These are phyloP conservation scores for Phlebiopsis gigantea DNA, from an alignment of 768 basidiomycete genomes.

Conservation along the genomic window DNA sequence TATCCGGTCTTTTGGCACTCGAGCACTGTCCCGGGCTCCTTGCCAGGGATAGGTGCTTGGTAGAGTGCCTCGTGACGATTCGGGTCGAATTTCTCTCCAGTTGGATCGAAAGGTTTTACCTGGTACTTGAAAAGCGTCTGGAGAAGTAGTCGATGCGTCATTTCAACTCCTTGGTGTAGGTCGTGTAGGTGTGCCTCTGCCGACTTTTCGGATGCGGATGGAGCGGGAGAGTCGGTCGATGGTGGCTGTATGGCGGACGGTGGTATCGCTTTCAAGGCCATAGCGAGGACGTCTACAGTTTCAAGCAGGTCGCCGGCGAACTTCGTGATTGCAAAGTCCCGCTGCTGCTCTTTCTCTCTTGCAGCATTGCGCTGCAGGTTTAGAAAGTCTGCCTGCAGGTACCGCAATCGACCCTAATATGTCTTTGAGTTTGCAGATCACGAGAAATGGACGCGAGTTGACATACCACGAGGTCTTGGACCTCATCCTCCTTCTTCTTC, in stretches of 20 bases:
- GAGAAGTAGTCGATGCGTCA: constrained; percentile 86
- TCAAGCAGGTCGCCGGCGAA: constrained; percentile 90
- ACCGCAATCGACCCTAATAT: constrained; percentile 78
- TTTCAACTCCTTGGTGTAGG: constrained; percentile 81
- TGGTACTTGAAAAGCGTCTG: constrained; percentile 91
- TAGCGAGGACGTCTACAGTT: constrained; percentile 82
- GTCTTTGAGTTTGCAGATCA: background rate
- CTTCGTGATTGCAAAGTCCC: constrained; percentile 87
- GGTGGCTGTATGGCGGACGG: constrained; percentile 33
- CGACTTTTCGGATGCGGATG: constrained; percentile 37
- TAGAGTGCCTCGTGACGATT: constrained; percentile 94
- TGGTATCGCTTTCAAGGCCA: constrained; percentile 81
- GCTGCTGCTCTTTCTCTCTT: constrained; percentile 87
- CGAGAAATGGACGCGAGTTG: background rate
- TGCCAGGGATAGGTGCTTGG: constrained; percentile 86
- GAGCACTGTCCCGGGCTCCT: constrained; percentile 84
- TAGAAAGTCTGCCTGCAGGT: constrained; percentile 91
- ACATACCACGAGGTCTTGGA: constrained; percentile 80
- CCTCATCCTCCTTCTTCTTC: constrained; percentile 76
- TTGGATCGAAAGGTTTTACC: constrained; percentile 87
- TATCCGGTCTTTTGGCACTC: constrained; percentile 90
- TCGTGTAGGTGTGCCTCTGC: constrained; percentile 57
- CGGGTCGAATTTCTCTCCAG: constrained; percentile 91
- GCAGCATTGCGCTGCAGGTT: constrained; percentile 91
- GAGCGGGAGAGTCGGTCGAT: constrained; percentile 26